Evolutionary conservation across 768 basidiomycete species (phyloP).

Genomic region (Vararia minispora): DNA sequence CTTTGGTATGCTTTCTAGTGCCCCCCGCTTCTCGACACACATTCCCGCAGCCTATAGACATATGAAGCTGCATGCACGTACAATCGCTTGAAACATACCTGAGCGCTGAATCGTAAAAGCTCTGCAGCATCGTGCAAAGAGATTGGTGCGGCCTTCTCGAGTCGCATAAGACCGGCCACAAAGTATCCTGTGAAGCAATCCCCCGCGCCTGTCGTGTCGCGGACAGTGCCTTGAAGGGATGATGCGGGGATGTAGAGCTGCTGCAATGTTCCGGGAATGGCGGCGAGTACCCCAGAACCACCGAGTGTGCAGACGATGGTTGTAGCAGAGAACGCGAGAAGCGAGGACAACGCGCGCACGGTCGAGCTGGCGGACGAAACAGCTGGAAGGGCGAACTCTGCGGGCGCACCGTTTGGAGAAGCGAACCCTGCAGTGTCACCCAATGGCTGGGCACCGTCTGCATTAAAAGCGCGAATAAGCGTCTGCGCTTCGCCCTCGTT

Average conservation of each 20-base stretch:
- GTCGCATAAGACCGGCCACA: constrained; percentile 41
- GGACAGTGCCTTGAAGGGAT: constrained; percentile 24
- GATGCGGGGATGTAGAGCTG: constrained; percentile 34
- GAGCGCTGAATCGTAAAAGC: constrained; percentile 29
- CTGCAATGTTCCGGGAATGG: constrained; percentile 22
- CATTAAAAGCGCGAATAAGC: constrained; percentile 10
- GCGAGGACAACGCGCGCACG: no score
- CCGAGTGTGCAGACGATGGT: constrained; percentile 51
- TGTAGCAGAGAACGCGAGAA: constrained; percentile 15
- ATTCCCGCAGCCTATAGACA: constrained; percentile 42
- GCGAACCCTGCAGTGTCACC: no score
- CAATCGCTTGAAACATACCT: constrained; percentile 20
- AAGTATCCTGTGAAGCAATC: constrained; percentile 57
- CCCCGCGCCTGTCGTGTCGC: constrained; percentile 54
- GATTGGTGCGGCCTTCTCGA: constrained; percentile 14
- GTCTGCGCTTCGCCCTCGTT: constrained; percentile 39
- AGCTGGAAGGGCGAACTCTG: no score
- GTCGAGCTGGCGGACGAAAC: no score
- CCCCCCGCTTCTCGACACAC: constrained; percentile 46
- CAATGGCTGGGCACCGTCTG: neutral
- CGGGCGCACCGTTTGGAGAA: no score
- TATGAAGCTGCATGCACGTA: neutral
- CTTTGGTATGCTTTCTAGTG: constrained; percentile 46
- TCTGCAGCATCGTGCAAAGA: constrained; percentile 19
- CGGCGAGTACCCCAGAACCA: constrained; percentile 35